phyloP scores from a whole-genome alignment of 139 green algal species.

The Micromonas commoda region DNA sequence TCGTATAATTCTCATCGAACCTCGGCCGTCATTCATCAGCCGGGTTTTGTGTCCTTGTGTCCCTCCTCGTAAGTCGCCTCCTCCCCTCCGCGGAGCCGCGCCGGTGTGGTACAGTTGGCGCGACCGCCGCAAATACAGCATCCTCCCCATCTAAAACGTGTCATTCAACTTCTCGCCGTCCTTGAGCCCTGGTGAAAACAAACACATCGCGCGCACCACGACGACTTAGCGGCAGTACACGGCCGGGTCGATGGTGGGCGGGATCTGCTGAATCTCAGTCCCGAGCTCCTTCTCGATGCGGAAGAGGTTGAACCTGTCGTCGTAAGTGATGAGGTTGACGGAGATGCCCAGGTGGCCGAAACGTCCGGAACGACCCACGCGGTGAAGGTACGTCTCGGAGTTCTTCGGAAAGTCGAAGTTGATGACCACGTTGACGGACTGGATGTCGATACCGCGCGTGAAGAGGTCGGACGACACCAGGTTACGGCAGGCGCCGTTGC shows the following conservation, averaged over 20 bases:
- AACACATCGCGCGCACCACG: background rate
- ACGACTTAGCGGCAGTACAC: slow-evolving; percentile 80
- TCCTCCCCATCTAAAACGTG: no score
- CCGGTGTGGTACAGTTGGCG: no score
- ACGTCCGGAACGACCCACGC: slow-evolving; percentile 87
- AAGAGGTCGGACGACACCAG: slow-evolving; percentile 95
- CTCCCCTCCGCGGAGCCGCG: no score
- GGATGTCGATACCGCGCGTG: slow-evolving; percentile 97
- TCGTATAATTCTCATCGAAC: no score
- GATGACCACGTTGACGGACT: slow-evolving; percentile 99
- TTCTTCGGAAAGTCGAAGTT: slow-evolving; percentile 99
- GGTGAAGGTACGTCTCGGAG: slow-evolving; percentile 96
- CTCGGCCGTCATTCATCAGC: no score
- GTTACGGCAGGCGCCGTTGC: slow-evolving; percentile 95
- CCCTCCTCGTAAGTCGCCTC: no score
- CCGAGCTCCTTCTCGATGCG: slow-evolving; percentile 97
- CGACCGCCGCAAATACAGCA: no score
- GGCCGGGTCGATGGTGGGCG: slow-evolving; percentile 86
- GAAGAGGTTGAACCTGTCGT: slow-evolving; percentile 97
- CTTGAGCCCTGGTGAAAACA: background rate
- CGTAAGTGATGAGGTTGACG: slow-evolving; percentile 97
- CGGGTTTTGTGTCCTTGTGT: no score
- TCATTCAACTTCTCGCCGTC: background rate
- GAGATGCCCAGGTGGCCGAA: slow-evolving; percentile 98
- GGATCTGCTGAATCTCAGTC: slow-evolving; percentile 99